These are phyloP conservation scores for Cercospora zeina DNA, from an alignment of 2,329 filamentous ascomycete species.

Conservation along the genomic window DNA sequence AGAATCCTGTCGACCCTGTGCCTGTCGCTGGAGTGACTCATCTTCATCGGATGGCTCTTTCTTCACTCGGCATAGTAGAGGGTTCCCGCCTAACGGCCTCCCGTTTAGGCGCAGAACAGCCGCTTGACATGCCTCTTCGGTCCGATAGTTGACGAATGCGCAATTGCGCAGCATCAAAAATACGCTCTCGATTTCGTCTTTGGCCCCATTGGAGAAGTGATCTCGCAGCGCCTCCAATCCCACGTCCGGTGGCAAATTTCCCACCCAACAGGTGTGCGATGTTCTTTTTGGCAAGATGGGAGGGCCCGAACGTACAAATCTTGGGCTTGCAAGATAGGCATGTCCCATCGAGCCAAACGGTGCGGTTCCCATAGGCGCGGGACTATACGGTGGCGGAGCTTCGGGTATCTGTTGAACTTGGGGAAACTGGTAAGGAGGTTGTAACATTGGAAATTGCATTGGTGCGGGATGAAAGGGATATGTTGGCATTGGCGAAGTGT, in stretches of 20 bases:
- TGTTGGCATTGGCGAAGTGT: too few relatives aligned
- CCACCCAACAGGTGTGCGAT: conserved; percentile 92
- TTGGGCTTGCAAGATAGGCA: background rate
- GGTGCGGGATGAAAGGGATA: background rate
- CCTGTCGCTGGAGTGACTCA: background rate
- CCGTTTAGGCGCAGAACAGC: conserved; percentile 86
- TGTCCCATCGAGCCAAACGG: background rate
- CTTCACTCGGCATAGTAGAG: conserved; percentile 79
- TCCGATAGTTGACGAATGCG: conserved; percentile 91
- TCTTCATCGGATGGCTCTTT: conserved; percentile 38
- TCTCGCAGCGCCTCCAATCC: conserved; percentile 82
- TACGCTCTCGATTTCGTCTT: conserved; percentile 75
- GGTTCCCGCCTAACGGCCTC: conserved; percentile 81
- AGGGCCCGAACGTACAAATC: conserved; percentile 50
- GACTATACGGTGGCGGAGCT: background rate
- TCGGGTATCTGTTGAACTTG: background rate
- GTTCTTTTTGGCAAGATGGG: conserved; percentile 65
- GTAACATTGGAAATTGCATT: background rate
- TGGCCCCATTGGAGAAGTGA: conserved; percentile 78
- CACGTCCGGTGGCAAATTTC: conserved; percentile 82
- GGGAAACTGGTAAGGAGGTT: background rate
- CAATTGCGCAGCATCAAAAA: conserved; percentile 92
- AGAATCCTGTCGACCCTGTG: background rate
- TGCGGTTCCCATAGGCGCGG: background rate
- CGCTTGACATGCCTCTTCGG: conserved; percentile 69